Conservation (phyloP, 1,139 yeast genomes). For the Saccharomyces hybrid region DNA sequence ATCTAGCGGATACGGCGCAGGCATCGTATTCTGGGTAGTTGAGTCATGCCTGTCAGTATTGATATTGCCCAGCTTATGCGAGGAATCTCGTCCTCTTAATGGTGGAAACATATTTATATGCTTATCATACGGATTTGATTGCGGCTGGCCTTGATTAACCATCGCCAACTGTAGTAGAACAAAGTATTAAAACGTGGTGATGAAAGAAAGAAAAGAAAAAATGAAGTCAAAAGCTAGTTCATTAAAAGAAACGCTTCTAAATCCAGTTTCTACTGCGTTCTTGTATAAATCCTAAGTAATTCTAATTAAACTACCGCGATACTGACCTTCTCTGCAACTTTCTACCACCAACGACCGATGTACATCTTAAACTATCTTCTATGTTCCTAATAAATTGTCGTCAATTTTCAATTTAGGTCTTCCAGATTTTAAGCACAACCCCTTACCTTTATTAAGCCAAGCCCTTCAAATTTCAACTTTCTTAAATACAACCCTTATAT, state of each 20-base stretch:
- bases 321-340: background rate
- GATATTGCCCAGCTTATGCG: background rate
- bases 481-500: background rate
- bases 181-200: background rate
- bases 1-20: constrained; percentile 19
- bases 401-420: background rate
- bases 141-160: background rate
- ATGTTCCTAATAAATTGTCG: background rate
- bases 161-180: background rate
- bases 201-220: background rate
- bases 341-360: background rate
- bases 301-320: background rate
- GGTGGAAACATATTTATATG: constrained; percentile 20
- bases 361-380: background rate
- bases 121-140: constrained; percentile 12
- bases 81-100: constrained; percentile 2
- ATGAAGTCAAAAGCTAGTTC: background rate
- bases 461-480: too few species aligned
- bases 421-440: background rate
- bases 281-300: background rate
- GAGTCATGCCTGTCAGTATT: constrained; percentile 1
- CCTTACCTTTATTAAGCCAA: background rate
- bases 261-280: background rate
- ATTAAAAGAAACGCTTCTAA: background rate
- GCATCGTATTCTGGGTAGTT: constrained; percentile 1